Evolutionary conservation across 179 eudicot species (phyloP), one percentile per base, ranked within the genome.

Genomic region (Drosera spatulata): DNA sequence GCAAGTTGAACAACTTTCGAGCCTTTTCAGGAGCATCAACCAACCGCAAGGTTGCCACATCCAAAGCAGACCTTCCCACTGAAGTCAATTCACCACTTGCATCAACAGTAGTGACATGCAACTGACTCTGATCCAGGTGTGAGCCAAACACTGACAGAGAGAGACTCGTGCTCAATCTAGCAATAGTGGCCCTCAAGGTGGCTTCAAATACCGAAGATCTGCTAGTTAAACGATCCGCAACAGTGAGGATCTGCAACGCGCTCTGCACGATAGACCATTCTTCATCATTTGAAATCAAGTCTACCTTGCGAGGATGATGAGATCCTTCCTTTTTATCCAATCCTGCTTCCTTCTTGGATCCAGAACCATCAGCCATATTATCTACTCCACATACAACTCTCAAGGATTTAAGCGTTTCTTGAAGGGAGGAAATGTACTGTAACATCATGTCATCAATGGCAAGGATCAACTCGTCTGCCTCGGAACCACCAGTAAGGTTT

Each of bases 201-300:
- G 98, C 98, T 80, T 91, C 98, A 67, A 91, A 91, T 43, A 91
- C 96, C 9, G 98, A 86, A 58, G 88, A 83, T 84, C 97, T 77
- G 69, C 95, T 91, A 6, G 96, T 83, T 71, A 91, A 73, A 73
- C 97, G 83, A 74, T 91, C 96, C 49, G 97, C 75, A 63, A 91
- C 96, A 2, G 96, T 85, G 46, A 91, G 87, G 59, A 91, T 91
- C 73, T 91, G 97, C 69, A 91, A 64, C 59, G 97, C 96, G 66
- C 96, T 91, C 73, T 91, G 98, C 50, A 91, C 95, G 63, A 88
- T 85, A 48, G 98, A 88, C 98, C 98, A 91, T 72, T 91, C 98
- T 81, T 91, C 97, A 75, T 91, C 97, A 60, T 79, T 91, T 59
- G 98, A 85, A 44, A 67, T 76, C 51, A 77, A 74, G 72, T 91